phyloP scores from a whole-genome alignment of 495 filamentous ascomycete genomes.

The Talaromyces trachyspermus region DNA sequence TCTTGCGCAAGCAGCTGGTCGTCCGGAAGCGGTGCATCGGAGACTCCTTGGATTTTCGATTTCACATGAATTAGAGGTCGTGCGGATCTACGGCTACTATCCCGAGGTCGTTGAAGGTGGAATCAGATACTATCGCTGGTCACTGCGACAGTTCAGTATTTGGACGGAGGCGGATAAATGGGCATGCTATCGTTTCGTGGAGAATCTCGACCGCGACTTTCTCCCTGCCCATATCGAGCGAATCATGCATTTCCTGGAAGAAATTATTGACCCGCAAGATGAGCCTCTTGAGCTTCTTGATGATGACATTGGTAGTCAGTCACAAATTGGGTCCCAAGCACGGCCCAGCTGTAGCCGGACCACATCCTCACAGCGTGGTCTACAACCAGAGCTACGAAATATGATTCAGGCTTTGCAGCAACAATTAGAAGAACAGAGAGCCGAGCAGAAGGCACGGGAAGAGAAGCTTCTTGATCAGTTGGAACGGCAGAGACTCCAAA shows the following conservation, averaged over 20 bases:
- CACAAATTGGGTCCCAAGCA: not conserved
- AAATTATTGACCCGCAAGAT: not conserved
- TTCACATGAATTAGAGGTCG: conserved; percentile 30
- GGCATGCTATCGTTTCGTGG: conserved; percentile 4
- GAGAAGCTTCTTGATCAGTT: too few species aligned
- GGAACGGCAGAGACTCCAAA: not conserved
- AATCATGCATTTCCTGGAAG: not conserved
- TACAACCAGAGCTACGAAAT: not conserved
- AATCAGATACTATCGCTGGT: conserved; percentile 13
- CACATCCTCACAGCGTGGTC: conserved; percentile 1
- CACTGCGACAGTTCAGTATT: not conserved
- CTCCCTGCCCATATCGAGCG: conserved; percentile 6
- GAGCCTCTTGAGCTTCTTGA: not conserved
- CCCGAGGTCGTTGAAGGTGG: conserved; percentile 13
- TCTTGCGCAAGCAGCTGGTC: conserved; percentile 14
- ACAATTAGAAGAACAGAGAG: conserved; percentile 5
- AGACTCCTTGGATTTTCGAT: conserved; percentile 37
- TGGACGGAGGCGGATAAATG: conserved; percentile 2
- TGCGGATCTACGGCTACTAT: conserved; percentile 24
- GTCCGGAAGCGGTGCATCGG: conserved; percentile 16
- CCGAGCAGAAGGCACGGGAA: too few species aligned
- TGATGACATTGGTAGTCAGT: not conserved
- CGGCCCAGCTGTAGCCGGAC: not conserved
- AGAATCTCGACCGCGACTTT: not conserved
- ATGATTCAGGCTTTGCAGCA: conserved; percentile 3